A percentile compares a stretch with the other conserved stretches of the same genome.
Conservation (phyloP, 148 eudicot species). For the Fallopia convolvulus region DNA sequence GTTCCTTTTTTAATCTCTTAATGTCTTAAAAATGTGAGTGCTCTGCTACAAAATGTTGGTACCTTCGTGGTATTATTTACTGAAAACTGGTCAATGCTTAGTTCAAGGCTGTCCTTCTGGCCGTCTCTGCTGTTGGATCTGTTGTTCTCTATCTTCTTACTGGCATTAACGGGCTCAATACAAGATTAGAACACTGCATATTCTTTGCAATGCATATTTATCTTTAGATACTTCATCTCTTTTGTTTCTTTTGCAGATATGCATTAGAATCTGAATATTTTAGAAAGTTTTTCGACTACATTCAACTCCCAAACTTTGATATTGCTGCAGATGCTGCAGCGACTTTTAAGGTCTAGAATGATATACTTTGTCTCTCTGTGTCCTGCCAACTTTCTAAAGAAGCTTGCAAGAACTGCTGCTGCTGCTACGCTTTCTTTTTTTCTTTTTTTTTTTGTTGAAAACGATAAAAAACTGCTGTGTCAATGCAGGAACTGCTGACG, state of each 20-base stretch:
- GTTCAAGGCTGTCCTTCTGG: no score
- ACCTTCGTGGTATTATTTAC: neutral
- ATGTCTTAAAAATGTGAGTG: neutral
- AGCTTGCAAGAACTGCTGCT: no score
- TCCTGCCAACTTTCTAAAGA: neutral
- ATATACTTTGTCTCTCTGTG: neutral
- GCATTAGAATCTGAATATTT: constrained; percentile 44
- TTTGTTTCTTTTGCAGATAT: constrained; percentile 27
- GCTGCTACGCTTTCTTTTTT: no score
- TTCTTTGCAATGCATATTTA: neutral
- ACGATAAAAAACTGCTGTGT: neutral
- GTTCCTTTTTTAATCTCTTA: neutral
- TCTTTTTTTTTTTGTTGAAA: no score
- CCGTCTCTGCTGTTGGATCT: no score
- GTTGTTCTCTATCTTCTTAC: neutral
- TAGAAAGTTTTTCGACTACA: constrained; percentile 54
- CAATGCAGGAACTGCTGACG: constrained; percentile 37
- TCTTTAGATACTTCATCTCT: neutral
- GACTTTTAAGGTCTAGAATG: constrained; percentile 52
- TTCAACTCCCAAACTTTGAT: constrained; percentile 61
- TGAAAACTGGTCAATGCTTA: no score
- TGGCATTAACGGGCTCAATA: neutral
- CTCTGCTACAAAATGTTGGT: neutral
- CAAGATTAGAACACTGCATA: neutral
- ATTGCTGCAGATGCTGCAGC: constrained; percentile 67